A percentile compares a stretch with the other conserved stretches of the same genome.
Evolutionary conservation across 163 green algal genomes (phyloP).

Genomic region (Coccomyxa subellipsoidea): DNA sequence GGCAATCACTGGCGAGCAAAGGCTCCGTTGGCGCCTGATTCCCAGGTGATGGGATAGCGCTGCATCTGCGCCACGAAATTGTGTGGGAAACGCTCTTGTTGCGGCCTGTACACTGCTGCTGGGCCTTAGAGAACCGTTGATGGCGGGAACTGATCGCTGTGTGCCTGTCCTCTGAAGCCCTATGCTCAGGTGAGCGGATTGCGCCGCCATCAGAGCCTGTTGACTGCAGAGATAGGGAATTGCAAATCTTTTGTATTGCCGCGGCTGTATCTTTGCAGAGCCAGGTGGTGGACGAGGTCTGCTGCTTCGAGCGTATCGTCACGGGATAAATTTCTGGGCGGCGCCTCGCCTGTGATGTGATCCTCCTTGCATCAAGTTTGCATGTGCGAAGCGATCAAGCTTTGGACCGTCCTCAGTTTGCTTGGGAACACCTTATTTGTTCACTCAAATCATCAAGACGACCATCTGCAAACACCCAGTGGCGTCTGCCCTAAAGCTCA

Average conservation of each 20-base stretch:
- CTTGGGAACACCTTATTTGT: no score
- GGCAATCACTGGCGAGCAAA: not conserved
- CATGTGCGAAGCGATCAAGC: no score
- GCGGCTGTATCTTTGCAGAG: not conserved
- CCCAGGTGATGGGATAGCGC: not conserved
- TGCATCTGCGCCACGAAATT: not conserved
- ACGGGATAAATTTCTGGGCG: not conserved
- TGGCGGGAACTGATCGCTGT: slow-evolving; percentile 6
- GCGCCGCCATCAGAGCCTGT: not conserved
- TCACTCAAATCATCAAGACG: no score
- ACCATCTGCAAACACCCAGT: no score
- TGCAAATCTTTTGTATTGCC: not conserved
- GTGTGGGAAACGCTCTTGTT: not conserved
- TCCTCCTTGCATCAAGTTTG: no score
- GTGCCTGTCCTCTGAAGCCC: not conserved
- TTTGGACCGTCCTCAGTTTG: no score
- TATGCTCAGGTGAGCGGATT: not conserved
- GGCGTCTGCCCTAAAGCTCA: no score
- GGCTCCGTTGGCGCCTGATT: not conserved
- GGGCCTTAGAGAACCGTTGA: not conserved
- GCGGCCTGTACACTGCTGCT: not conserved
- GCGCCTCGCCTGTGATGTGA: not conserved
- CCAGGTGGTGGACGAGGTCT: not conserved
- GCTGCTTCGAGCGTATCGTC: not conserved
- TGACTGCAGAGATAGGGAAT: not conserved